Evolutionary conservation across 1,284 basidiomycete genomes (phyloP).

Genomic region (Entoloma clypeatum): DNA sequence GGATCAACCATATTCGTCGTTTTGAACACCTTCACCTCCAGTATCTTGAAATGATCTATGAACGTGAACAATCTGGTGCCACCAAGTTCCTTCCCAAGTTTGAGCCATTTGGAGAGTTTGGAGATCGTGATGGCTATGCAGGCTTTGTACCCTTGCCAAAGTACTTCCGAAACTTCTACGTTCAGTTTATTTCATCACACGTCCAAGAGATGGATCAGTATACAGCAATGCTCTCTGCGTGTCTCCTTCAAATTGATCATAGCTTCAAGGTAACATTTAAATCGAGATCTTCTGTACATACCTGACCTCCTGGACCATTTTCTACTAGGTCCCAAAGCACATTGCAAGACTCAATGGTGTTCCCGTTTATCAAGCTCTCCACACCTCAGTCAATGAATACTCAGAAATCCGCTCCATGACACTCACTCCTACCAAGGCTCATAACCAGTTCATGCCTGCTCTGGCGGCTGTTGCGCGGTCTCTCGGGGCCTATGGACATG

Average conservation of each 20-base stretch:
- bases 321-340: constrained; percentile 20
- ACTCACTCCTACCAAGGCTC: constrained; percentile 8
- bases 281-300: too few relatives aligned
- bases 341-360: constrained; percentile 17
- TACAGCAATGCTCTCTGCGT: constrained; percentile 18
- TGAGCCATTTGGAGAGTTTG: too few relatives aligned
- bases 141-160: too few relatives aligned
- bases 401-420: constrained; percentile 6
- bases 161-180: too few relatives aligned
- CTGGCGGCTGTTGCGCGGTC: constrained; percentile 2
- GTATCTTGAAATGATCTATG: too few relatives aligned
- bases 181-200: constrained; percentile 17
- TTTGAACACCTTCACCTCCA: too few relatives aligned
- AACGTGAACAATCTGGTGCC: too few relatives aligned
- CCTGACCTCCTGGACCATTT: too few relatives aligned
- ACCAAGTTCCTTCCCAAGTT: too few relatives aligned
- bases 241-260: constrained; percentile 23
- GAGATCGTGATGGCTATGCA: too few relatives aligned
- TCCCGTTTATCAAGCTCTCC: constrained; percentile 11
- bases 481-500: constrained; percentile 6
- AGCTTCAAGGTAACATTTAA: constrained; percentile 21
- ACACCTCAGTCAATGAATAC: constrained; percentile 4
- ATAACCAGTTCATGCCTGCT: constrained; percentile 11
- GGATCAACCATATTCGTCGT: too few relatives aligned
- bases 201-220: constrained; percentile 17